phyloP scores from a whole-genome alignment of 169 alveolate species.

The Cryptosporidium sp. region DNA sequence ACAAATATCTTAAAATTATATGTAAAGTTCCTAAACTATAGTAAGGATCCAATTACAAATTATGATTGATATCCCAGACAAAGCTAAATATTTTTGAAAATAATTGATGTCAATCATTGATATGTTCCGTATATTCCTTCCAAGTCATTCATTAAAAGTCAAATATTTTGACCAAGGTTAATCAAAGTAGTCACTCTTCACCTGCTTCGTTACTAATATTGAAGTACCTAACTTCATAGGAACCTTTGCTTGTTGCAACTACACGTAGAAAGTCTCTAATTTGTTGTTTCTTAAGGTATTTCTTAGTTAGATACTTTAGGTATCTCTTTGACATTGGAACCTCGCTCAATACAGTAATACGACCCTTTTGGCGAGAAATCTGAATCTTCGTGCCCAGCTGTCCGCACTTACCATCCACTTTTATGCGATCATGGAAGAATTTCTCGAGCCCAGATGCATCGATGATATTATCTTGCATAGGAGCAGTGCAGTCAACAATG shows the following conservation, averaged over 20 bases:
- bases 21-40: conserved; percentile 11
- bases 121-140: background rate
- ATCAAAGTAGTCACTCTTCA: conserved; percentile 76
- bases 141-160: background rate
- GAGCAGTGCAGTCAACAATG: conserved; percentile 90
- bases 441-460: conserved; percentile 92
- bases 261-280: conserved; percentile 97
- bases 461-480: conserved; percentile 94
- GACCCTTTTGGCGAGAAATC: conserved; percentile 90
- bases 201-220: conserved; percentile 90
- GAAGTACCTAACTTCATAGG: conserved; percentile 94
- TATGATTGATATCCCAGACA: background rate
- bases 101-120: background rate
- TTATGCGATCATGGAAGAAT: conserved; percentile 93
- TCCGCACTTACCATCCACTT: conserved; percentile 96
- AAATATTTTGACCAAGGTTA: background rate
- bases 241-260: conserved; percentile 92
- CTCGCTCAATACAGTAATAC: conserved; percentile 92
- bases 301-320: conserved; percentile 97
- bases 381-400: conserved; percentile 93
- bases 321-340: conserved; percentile 98
- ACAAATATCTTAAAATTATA: conserved; percentile 3
- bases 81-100: background rate
- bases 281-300: conserved; percentile 97
- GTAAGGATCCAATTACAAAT: background rate